These are phyloP conservation scores for Aspergillus nanangensis DNA, from an alignment of 495 filamentous ascomycete species.

Conservation along the genomic window DNA sequence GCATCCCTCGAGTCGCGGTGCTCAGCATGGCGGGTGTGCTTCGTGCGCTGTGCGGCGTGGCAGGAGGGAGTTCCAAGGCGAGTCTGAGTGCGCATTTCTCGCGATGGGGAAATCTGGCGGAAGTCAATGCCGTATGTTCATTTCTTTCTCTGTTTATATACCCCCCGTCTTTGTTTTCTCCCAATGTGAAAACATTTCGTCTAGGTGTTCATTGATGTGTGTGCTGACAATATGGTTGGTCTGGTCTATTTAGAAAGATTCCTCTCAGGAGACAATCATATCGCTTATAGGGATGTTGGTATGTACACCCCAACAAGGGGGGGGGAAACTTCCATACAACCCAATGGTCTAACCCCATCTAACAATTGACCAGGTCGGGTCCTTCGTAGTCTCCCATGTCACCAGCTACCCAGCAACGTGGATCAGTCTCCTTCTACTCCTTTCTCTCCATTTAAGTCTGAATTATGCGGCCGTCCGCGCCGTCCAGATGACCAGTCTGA, in stretches of 20 bases:
- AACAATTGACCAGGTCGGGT: conserved; percentile 62
- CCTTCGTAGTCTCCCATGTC: conserved; percentile 71
- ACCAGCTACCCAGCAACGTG: conserved; percentile 69
- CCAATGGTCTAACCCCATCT: conserved; percentile 1
- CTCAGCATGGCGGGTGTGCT: conserved; percentile 74
- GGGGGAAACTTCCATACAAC: conserved; percentile 4
- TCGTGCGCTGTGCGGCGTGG: conserved; percentile 81
- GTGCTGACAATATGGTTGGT: no score
- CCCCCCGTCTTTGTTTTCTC: no score
- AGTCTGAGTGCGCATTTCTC: conserved; percentile 92
- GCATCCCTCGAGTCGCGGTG: conserved; percentile 58
- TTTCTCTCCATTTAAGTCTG: conserved; percentile 68
- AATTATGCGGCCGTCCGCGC: conserved; percentile 84
- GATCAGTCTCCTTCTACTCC: conserved; percentile 65
- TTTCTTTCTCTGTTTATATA: no score
- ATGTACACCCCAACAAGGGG: no score
- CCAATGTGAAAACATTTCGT: no score
- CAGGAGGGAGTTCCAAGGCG: conserved; percentile 85
- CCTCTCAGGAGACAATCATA: conserved; percentile 92
- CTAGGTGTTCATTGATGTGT: not conserved
- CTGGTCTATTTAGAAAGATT: conserved; percentile 64
- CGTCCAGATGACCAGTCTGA: conserved; percentile 81
- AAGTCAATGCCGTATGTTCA: conserved; percentile 75
- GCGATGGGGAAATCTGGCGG: conserved; percentile 79
- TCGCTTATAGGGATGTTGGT: conserved; percentile 86